Evolutionary conservation across 1,139 yeast genomes (phyloP).

Genomic region (Debaryomyces subglobosus): DNA sequence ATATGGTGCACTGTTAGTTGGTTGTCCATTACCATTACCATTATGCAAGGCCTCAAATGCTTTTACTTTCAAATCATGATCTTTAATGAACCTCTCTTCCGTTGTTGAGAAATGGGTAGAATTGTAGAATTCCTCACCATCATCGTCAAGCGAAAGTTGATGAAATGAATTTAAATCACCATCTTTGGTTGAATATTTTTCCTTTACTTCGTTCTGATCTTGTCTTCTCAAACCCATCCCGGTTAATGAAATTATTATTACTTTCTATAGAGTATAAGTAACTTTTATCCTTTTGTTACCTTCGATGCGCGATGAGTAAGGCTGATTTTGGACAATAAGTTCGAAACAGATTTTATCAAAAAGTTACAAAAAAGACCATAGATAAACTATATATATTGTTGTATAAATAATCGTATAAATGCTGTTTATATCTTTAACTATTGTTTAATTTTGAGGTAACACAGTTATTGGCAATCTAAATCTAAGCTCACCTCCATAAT

Average conservation of each 20-base stretch:
- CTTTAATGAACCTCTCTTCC: slow-evolving; percentile 68
- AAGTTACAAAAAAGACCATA: background rate
- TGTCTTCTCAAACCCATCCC: background rate
- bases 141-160: slow-evolving; percentile 25
- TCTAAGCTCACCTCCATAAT: slow-evolving; percentile 36
- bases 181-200: slow-evolving; percentile 5
- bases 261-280: background rate
- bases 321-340: background rate
- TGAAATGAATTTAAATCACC: background rate
- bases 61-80: slow-evolving; percentile 68
- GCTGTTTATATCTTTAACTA: background rate
- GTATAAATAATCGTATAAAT: background rate
- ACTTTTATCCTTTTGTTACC: background rate
- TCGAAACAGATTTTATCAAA: background rate
- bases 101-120: slow-evolving; percentile 66
- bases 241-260: background rate
- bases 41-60: slow-evolving; percentile 60
- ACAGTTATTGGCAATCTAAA: slow-evolving; percentile 37
- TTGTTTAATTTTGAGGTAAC: slow-evolving; percentile 17
- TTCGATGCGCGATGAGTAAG: background rate
- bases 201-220: background rate
- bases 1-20: slow-evolving; percentile 15
- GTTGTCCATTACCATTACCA: slow-evolving; percentile 22
- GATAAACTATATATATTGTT: background rate
- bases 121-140: slow-evolving; percentile 31